These are phyloP conservation scores for Chytridiales sp. DNA, from an alignment of 371 early-diverging fungal genomes.

Conservation along the genomic window DNA sequence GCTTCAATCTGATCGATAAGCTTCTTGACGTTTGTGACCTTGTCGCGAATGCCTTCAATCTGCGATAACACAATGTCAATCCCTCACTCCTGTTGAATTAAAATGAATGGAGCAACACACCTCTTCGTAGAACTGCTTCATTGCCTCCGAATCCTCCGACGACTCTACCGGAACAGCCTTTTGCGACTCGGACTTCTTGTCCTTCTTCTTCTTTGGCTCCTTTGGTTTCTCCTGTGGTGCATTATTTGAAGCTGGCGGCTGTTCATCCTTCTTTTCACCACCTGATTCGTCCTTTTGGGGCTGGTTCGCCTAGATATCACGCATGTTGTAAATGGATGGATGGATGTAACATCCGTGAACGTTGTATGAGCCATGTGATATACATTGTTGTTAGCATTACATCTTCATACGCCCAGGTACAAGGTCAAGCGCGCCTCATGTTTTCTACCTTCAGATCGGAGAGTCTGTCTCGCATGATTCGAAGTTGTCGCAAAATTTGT, in stretches of 20 bases:
- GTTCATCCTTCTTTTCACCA: neutral
- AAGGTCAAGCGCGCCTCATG: too few relatives aligned
- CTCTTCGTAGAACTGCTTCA: constrained; percentile 32
- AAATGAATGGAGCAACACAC: constrained; percentile 16
- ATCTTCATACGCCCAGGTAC: too few relatives aligned
- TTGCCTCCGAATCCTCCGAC: constrained; percentile 30
- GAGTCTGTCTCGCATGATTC: neutral
- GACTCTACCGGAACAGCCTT: constrained; percentile 4
- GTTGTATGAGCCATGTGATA: too few relatives aligned
- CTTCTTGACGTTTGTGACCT: constrained; percentile 60
- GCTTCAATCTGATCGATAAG: constrained; percentile 68
- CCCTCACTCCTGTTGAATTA: neutral
- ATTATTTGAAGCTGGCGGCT: too few relatives aligned
- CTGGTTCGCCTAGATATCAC: neutral
- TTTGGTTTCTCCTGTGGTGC: constrained; percentile 9
- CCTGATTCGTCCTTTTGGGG: neutral
- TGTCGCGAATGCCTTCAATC: constrained; percentile 69
- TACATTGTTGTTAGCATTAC: too few relatives aligned
- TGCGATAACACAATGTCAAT: constrained; percentile 27
- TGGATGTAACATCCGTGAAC: neutral
- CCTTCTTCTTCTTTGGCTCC: constrained; percentile 12
- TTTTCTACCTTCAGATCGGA: neutral
- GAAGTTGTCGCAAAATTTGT: too few relatives aligned
- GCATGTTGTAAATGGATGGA: neutral
- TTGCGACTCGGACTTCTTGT: neutral